Evolutionary conservation across 352 stramenopile genomes (phyloP).

Genomic region (Globisporangium recalcitrans): DNA sequence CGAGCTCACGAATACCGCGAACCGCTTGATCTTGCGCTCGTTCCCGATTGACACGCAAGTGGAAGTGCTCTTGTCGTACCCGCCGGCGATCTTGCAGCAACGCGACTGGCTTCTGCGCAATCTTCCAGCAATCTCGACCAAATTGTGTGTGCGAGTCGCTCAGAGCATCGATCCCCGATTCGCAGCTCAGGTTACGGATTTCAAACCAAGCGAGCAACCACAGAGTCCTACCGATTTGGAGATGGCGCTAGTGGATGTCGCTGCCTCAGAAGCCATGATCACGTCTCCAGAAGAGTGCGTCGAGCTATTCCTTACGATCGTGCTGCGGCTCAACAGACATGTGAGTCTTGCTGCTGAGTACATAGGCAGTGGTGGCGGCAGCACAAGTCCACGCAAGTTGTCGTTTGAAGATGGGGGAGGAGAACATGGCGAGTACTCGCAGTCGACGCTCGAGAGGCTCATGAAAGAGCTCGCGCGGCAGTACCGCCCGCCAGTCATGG

Average conservation of each 20-base stretch:
- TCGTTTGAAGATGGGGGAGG: conserved; percentile 3
- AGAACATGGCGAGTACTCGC: conserved; percentile 27
- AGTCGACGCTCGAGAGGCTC: conserved; percentile 45
- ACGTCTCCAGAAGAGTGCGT: conserved; percentile 46
- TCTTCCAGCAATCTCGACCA: conserved; percentile 29
- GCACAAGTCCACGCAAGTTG: neutral
- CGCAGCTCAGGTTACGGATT: neutral
- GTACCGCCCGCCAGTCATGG: conserved; percentile 74
- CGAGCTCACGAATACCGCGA: conserved; percentile 31
- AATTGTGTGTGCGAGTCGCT: conserved; percentile 35
- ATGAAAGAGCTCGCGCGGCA: conserved; percentile 51
- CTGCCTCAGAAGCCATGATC: conserved; percentile 41
- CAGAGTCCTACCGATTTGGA: neutral
- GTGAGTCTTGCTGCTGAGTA: neutral
- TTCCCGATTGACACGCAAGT: conserved; percentile 48
- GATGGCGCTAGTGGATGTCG: conserved; percentile 23
- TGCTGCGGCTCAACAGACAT: conserved; percentile 53
- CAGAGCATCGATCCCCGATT: conserved; percentile 35
- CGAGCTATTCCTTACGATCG: conserved; percentile 69
- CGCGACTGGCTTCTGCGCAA: conserved; percentile 71
- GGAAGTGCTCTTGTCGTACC: conserved; percentile 43
- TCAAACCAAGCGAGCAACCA: conserved; percentile 5
- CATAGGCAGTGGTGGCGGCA: neutral
- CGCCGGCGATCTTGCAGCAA: conserved; percentile 48
- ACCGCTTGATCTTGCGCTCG: conserved; percentile 48